Conservation (phyloP, 768 basidiomycete species). For the Suillus luteus region DNA sequence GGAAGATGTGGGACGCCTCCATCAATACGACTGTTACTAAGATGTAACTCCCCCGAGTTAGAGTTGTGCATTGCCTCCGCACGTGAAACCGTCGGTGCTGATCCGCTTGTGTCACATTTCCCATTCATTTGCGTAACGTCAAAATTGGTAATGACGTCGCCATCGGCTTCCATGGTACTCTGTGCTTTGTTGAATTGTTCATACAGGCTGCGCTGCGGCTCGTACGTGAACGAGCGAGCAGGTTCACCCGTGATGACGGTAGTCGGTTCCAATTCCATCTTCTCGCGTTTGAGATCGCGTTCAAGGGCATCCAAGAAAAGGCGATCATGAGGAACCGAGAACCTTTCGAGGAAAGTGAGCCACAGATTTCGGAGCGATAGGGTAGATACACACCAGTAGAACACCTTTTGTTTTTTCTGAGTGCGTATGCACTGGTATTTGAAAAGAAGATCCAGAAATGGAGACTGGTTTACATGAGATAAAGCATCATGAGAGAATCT, state of each 20-base stretch:
- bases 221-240: slow-evolving; percentile 85
- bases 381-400: slow-evolving; percentile 70
- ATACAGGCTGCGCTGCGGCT: slow-evolving; percentile 80
- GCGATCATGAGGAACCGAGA: slow-evolving; percentile 95
- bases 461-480: slow-evolving; percentile 55
- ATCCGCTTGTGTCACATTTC: slow-evolving; percentile 18
- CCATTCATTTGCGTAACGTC: slow-evolving; percentile 15
- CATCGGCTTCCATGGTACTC: slow-evolving; percentile 31
- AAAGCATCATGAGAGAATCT: background rate
- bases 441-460: slow-evolving; percentile 91
- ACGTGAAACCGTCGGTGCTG: slow-evolving; percentile 12
- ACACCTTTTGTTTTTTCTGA: slow-evolving; percentile 99
- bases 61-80: slow-evolving; percentile 15
- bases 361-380: slow-evolving; percentile 10
- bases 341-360: slow-evolving; percentile 50
- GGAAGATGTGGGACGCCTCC: slow-evolving; percentile 19
- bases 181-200: slow-evolving; percentile 75
- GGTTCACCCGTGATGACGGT: slow-evolving; percentile 79
- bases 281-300: slow-evolving; percentile 94
- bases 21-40: slow-evolving; percentile 24
- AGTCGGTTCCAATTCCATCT: slow-evolving; percentile 85
- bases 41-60: slow-evolving; percentile 23
- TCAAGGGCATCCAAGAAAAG: slow-evolving; percentile 97
- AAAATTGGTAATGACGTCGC: slow-evolving; percentile 8
- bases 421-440: slow-evolving; percentile 97